Evolutionary conservation across 768 basidiomycete species (phyloP).

Genomic region (Psilocybe subaeruginosa): DNA sequence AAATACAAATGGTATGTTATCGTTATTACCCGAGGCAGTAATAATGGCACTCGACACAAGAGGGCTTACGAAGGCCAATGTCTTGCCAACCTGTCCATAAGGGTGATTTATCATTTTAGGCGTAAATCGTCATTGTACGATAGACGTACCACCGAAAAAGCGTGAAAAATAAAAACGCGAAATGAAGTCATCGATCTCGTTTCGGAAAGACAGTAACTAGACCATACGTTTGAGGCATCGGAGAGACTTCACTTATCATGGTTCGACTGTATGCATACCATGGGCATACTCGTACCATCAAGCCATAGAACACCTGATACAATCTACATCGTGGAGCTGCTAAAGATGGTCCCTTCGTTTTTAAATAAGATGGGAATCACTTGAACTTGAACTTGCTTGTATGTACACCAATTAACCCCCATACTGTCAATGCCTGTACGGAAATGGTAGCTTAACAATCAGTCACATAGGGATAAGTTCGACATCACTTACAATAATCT

Average conservation of each 20-base stretch:
- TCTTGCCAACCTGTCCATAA: constrained; percentile 61
- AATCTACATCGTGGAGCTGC: constrained; percentile 41
- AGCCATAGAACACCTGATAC: constrained; percentile 71
- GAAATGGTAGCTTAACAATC: background rate
- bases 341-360: background rate
- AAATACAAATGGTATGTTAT: constrained; percentile 79
- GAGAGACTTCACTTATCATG: constrained; percentile 82
- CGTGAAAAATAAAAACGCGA: constrained; percentile 74
- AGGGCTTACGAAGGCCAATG: constrained; percentile 77
- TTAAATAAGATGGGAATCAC: constrained; percentile 10
- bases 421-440: constrained; percentile 60
- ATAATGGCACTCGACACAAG: constrained; percentile 79
- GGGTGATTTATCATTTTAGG: background rate
- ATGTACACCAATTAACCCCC: constrained; percentile 80
- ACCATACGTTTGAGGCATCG: constrained; percentile 66
- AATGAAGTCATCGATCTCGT: constrained; percentile 13
- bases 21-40: constrained; percentile 64
- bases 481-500: constrained; percentile 57
- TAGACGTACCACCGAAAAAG: constrained; percentile 64
- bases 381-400: constrained; percentile 80
- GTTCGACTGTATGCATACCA: constrained; percentile 86
- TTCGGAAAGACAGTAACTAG: background rate
- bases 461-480: background rate
- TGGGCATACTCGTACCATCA: constrained; percentile 78
- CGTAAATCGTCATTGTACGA: background rate